These are phyloP conservation scores for Pseudohyphozyma bogoriensis DNA, from an alignment of 768 basidiomycete species.

Conservation along the genomic window DNA sequence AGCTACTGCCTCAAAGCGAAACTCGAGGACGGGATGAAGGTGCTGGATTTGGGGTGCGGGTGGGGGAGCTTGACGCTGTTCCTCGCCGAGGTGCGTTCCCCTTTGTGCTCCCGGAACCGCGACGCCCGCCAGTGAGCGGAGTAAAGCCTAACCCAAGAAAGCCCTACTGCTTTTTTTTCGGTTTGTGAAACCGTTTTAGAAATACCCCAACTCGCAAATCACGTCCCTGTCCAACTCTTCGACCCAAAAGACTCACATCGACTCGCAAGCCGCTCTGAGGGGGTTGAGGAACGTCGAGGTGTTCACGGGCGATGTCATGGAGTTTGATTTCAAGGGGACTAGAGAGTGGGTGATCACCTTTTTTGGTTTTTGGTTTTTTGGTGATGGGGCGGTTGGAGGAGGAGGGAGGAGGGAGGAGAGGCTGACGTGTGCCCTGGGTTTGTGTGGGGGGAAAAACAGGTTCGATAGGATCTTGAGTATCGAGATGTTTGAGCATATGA, in stretches of 20 bases:
- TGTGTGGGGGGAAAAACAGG: constrained; percentile 35
- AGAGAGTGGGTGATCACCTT: constrained; percentile 38
- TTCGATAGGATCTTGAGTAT: constrained; percentile 64
- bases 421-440: too few relatives aligned
- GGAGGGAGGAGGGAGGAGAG: too few relatives aligned
- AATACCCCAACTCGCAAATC: constrained; percentile 56
- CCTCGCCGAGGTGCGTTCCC: constrained; percentile 48
- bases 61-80: constrained; percentile 65
- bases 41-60: constrained; percentile 63
- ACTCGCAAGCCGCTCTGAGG: constrained; percentile 44
- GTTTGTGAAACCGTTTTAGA: too few relatives aligned
- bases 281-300: constrained; percentile 52
- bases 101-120: background rate
- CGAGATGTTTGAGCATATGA: constrained; percentile 43
- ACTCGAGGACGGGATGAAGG: constrained; percentile 51
- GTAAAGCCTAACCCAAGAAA: background rate
- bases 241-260: constrained; percentile 59
- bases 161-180: background rate
- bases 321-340: constrained; percentile 48
- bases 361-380: too few relatives aligned
- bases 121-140: background rate
- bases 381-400: background rate
- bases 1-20: constrained; percentile 58
- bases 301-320: constrained; percentile 58
- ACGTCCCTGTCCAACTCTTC: constrained; percentile 57